Evolutionary conservation across 2,329 filamentous ascomycete species (phyloP).

Genomic region (Aureobasidium sp.): DNA sequence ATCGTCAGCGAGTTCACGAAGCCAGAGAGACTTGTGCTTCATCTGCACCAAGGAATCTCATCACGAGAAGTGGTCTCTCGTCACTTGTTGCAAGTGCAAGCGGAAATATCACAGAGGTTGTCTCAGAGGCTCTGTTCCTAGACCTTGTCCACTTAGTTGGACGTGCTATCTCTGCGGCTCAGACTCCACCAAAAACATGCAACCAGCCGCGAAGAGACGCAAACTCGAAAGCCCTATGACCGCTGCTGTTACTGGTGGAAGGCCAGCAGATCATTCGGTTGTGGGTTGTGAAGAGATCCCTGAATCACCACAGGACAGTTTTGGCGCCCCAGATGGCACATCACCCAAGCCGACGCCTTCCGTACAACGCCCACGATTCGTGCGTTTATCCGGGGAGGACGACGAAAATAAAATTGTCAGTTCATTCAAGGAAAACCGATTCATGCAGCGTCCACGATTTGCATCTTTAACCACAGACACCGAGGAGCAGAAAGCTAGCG

Average conservation of each 20-base stretch:
- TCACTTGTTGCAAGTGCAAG: conserved; percentile 26
- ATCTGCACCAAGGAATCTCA: conserved; percentile 23
- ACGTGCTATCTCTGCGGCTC: background rate
- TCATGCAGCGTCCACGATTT: background rate
- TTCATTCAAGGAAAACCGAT: background rate
- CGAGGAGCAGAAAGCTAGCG: background rate
- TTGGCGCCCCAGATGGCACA: background rate
- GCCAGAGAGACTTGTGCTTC: conserved; percentile 19
- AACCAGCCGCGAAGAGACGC: background rate
- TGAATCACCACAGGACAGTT: conserved; percentile 1
- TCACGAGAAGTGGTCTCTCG: conserved; percentile 22
- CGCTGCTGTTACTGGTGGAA: background rate
- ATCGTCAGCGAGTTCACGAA: conserved; percentile 14
- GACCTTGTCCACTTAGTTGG: background rate
- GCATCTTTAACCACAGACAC: background rate
- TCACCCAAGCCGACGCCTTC: background rate
- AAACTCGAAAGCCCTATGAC: background rate
- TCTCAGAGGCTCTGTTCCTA: conserved; percentile 19
- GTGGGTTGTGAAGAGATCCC: background rate
- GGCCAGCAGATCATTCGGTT: no score
- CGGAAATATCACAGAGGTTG: conserved; percentile 30
- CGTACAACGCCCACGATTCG: background rate
- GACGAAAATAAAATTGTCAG: no score
- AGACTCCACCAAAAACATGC: background rate
- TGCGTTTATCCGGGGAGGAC: background rate